phyloP scores from a whole-genome alignment of 2,329 filamentous ascomycete genomes.

The Pleochaeta shiraiana region DNA sequence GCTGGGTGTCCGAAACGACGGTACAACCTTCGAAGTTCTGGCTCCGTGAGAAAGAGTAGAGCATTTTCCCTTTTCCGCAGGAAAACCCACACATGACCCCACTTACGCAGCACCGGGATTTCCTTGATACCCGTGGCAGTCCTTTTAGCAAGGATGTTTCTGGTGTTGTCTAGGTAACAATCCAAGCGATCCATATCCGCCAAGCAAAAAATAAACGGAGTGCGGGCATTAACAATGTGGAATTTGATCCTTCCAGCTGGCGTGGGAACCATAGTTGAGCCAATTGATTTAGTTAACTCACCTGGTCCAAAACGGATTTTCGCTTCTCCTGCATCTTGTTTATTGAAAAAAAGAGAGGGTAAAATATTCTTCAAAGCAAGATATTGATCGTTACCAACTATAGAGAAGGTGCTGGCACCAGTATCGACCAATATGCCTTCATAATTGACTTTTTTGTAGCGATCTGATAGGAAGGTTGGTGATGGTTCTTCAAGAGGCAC shows the following conservation, averaged over 20 bases:
- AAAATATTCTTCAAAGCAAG: neutral
- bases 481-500: neutral
- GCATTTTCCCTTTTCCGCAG: neutral
- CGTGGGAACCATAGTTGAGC: neutral
- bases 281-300: neutral
- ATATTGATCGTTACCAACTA: neutral
- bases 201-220: neutral
- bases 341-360: neutral
- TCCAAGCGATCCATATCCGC: neutral
- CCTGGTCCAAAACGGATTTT: neutral
- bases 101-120: neutral
- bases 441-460: neutral
- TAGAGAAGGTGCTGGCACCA: constrained; percentile 1
- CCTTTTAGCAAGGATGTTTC: neutral
- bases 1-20: neutral
- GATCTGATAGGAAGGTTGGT: neutral
- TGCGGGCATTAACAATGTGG: neutral
- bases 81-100: neutral
- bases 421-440: neutral
- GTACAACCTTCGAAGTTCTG: neutral
- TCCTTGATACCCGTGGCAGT: neutral
- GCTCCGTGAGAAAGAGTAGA: neutral
- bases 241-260: neutral
- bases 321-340: neutral
- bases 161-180: neutral